Percentiles rank a stretch among this genome's conserved stretches.
Conservation (phyloP, 23 red algal genomes). For the Gracilaria domingensis region DNA sequence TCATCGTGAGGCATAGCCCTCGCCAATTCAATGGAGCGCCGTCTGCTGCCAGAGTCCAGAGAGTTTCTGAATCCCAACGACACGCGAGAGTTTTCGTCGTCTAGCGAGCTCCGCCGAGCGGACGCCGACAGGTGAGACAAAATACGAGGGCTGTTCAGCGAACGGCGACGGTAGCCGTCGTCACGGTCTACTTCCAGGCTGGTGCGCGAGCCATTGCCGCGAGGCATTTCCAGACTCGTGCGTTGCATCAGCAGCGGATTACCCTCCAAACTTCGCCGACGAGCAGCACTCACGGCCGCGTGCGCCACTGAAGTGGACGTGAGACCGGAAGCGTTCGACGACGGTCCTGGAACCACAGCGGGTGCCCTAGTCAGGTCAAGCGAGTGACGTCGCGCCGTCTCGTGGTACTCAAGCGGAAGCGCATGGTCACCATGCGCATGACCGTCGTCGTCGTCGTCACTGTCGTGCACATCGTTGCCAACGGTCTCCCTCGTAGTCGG, state of each 20-base stretch:
- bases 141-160: slow-evolving; percentile 29
- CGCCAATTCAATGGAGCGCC: slow-evolving; percentile 58
- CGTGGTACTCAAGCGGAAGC: slow-evolving; percentile 33
- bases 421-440: neutral
- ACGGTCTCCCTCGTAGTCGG: neutral
- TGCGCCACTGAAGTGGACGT: neutral
- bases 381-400: slow-evolving; percentile 53
- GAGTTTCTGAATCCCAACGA: slow-evolving; percentile 26
- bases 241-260: neutral
- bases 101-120: slow-evolving; percentile 13
- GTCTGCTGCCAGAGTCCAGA: slow-evolving; percentile 26
- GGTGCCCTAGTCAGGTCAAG: slow-evolving; percentile 35
- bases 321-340: neutral
- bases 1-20: slow-evolving; percentile 61
- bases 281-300: slow-evolving; percentile 30
- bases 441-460: neutral
- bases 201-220: neutral
- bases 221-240: neutral
- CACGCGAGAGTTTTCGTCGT: slow-evolving; percentile 34
- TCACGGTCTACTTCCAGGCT: slow-evolving; percentile 22
- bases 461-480: too few relatives aligned
- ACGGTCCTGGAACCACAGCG: neutral
- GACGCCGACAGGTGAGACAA: slow-evolving; percentile 55
- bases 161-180: neutral
- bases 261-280: slow-evolving; percentile 25